These are phyloP conservation scores for Cadophora luteo-olivacea DNA, from an alignment of 2,329 filamentous ascomycete species.

Conservation along the genomic window DNA sequence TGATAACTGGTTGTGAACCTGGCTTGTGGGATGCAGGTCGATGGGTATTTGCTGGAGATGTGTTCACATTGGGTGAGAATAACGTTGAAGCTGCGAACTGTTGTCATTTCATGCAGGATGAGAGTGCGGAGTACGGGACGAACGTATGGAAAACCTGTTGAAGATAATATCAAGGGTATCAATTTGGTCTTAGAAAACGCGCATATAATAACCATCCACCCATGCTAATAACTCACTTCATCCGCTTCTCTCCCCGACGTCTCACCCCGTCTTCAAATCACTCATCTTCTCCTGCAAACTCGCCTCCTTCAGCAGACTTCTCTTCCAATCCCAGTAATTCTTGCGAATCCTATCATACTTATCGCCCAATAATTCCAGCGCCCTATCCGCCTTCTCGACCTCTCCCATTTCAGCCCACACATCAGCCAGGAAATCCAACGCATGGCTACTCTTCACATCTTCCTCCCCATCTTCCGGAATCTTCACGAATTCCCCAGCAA, in stretches of 20 bases:
- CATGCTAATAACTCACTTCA: neutral
- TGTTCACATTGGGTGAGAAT: no score
- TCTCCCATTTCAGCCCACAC: constrained; percentile 62
- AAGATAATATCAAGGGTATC: constrained; percentile 9
- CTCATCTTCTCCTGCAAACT: neutral
- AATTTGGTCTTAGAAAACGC: constrained; percentile 4
- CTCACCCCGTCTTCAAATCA: neutral
- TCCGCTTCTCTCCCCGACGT: neutral
- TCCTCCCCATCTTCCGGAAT: constrained; percentile 52
- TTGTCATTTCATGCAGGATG: neutral
- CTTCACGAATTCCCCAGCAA: constrained; percentile 59
- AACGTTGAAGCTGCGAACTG: neutral
- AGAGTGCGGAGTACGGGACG: neutral
- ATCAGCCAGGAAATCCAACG: constrained; percentile 75
- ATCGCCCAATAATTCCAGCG: constrained; percentile 75
- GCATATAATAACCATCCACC: neutral
- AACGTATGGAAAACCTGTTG: neutral
- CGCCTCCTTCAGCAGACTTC: constrained; percentile 30
- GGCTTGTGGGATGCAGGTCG: neutral
- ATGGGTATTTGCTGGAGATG: neutral
- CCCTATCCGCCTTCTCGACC: constrained; percentile 68
- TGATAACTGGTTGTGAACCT: constrained; percentile 5
- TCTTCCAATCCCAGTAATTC: constrained; percentile 90
- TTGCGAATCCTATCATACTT: constrained; percentile 91
- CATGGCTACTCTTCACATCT: constrained; percentile 66